Evolutionary conservation across 768 basidiomycete genomes (phyloP), one percentile per base, ranked within the genome.

Genomic region (Lentinula raphanica): DNA sequence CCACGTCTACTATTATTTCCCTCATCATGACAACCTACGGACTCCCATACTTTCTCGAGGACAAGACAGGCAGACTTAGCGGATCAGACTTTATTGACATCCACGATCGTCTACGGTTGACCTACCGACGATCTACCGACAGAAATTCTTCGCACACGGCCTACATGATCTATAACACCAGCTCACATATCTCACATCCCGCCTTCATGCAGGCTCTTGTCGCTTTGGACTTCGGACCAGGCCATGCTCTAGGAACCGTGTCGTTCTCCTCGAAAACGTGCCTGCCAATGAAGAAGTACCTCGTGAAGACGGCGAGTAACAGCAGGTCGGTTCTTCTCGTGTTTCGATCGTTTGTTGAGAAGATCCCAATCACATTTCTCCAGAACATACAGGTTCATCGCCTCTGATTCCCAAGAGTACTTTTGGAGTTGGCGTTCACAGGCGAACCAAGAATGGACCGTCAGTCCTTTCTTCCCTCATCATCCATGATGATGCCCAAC

Each of bases 11-110:
- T 51, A n/a, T 21, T n/a, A 19, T 25, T 39, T 3, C 9, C 7
- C n/a, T 8, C 29, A 46, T 17, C 21, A 74, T 74, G 71, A 75
- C 78, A 13, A 74, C 72, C 56, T 84, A 81, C 59, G 82, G 80
- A 57, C 72, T 86, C 64, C 82, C 85, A 38, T 81, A 73, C 68
- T 79, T 87, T 63, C 80, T 90, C 58, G 83, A 86, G 65, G 87
- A 88, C 71, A 80, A 72, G 56, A 80, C 79, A 5, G 86, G 85
- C 3, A 69, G 65, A 35, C 68, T 84, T 36, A 71, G 72, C 12
- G 82, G 79, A 35, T 79, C 84, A 3, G 79, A 84, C 19, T 89
- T 84, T 64, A 66, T 78, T 49, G 88, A 89, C 69, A 73, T 87
- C 61, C 74, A 88, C 67, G 82, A 82, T 49, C 84, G 87, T 19